A percentile compares a stretch with the other conserved stretches of the same genome.
phyloP scores from a whole-genome alignment of 1,284 basidiomycete species.

The Naganishia sp. region DNA sequence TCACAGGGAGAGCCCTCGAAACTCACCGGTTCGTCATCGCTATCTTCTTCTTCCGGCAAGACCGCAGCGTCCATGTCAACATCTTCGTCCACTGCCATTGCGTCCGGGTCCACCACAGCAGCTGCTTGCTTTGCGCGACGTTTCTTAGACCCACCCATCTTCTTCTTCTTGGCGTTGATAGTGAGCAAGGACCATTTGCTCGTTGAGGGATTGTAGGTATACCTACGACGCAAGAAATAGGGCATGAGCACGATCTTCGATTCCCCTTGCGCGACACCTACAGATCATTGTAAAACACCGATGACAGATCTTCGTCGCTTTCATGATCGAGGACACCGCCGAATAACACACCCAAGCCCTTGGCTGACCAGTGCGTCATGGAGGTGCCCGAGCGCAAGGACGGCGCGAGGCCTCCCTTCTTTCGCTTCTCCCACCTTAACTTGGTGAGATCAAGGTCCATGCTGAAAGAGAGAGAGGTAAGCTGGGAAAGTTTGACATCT shows the following conservation, averaged over 20 bases:
- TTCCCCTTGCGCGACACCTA: slow-evolving; percentile 48
- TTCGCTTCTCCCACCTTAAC: slow-evolving; percentile 82
- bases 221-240: slow-evolving; percentile 56
- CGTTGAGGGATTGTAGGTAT: slow-evolving; percentile 70
- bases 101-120: slow-evolving; percentile 37
- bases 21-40: slow-evolving; percentile 23
- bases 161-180: slow-evolving; percentile 34
- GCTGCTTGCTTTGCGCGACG: slow-evolving; percentile 28
- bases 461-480: slow-evolving; percentile 42
- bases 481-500: too few relatives aligned
- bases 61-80: slow-evolving; percentile 44
- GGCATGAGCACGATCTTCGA: neutral
- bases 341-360: slow-evolving; percentile 74
- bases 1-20: neutral
- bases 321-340: slow-evolving; percentile 92
- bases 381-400: slow-evolving; percentile 61
- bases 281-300: slow-evolving; percentile 82
- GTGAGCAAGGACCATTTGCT: slow-evolving; percentile 31
- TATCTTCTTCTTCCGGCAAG: slow-evolving; percentile 39
- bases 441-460: slow-evolving; percentile 58
- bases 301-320: slow-evolving; percentile 81
- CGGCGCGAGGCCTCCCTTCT: slow-evolving; percentile 74
- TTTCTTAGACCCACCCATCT: slow-evolving; percentile 53
- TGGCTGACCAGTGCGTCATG: slow-evolving; percentile 55
- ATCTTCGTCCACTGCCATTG: slow-evolving; percentile 29